Evolutionary conservation across 305 asterid genomes (phyloP).

Genomic region (Plantago lanceolata): DNA sequence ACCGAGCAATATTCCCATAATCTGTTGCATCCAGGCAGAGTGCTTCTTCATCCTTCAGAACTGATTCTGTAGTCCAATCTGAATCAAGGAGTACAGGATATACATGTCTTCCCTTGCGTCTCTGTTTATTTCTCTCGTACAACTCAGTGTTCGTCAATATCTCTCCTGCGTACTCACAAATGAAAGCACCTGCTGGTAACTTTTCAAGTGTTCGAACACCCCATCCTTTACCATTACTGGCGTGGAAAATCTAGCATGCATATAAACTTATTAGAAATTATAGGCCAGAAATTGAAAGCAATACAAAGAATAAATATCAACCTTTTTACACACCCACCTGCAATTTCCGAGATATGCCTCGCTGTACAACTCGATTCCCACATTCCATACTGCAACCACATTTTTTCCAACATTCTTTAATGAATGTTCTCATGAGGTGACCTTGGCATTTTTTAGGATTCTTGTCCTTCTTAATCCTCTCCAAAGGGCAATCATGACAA

Average conservation of each 20-base stretch:
- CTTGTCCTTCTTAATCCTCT: slow-evolving; percentile 46
- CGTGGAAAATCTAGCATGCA: slow-evolving; percentile 37
- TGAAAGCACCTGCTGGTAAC: slow-evolving; percentile 45
- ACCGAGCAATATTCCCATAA: slow-evolving; percentile 83
- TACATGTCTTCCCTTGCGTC: slow-evolving; percentile 39
- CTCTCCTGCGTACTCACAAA: slow-evolving; percentile 66
- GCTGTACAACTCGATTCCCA: slow-evolving; percentile 74
- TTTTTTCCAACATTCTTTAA: slow-evolving; percentile 83
- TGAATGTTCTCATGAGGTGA: slow-evolving; percentile 54
- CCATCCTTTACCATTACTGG: slow-evolving; percentile 47
- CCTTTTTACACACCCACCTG: slow-evolving; percentile 36
- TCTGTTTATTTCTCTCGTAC: slow-evolving; percentile 45
- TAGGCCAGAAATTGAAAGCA: neutral
- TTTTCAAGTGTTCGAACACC: slow-evolving; percentile 54
- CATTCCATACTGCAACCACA: slow-evolving; percentile 71
- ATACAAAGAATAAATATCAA: neutral
- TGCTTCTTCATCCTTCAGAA: slow-evolving; percentile 74
- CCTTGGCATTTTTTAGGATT: slow-evolving; percentile 55
- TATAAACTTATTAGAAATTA: neutral
- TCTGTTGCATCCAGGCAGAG: slow-evolving; percentile 85
- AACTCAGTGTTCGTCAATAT: slow-evolving; percentile 72
- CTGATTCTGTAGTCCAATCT: slow-evolving; percentile 75
- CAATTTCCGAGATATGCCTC: slow-evolving; percentile 59
- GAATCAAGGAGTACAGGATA: slow-evolving; percentile 87
- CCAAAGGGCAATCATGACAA: slow-evolving; percentile 73